A percentile compares a stretch with the other conserved stretches of the same genome.
phyloP scores from a whole-genome alignment of 257 asterid genomes.

The Ajuga chamaepitys region DNA sequence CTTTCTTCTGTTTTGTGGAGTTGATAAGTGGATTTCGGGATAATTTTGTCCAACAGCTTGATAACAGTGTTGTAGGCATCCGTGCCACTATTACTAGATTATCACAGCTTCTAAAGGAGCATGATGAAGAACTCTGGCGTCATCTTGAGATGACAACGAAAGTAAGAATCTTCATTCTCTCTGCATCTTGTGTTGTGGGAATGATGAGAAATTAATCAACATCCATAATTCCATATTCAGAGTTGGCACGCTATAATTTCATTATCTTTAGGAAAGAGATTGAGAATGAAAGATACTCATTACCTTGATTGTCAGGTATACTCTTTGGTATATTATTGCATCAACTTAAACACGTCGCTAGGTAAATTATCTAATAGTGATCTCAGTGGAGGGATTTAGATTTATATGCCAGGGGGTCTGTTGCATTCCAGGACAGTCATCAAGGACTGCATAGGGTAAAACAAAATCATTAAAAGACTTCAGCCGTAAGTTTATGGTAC shows the following conservation, averaged over 20 bases:
- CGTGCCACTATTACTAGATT: constrained; percentile 82
- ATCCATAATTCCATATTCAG: not conserved
- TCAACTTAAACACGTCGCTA: not conserved
- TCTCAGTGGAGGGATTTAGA: not conserved
- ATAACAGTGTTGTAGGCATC: constrained; percentile 93
- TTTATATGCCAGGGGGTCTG: not conserved
- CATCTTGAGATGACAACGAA: constrained; percentile 96
- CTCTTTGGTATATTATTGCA: no score
- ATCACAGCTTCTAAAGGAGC: constrained; percentile 86
- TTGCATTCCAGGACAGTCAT: not conserved
- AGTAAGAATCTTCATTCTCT: constrained; percentile 30
- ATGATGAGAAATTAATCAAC: not conserved
- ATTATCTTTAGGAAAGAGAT: not conserved
- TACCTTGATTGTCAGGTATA: no score
- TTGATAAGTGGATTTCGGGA: constrained; percentile 87
- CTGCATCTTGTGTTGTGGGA: not conserved
- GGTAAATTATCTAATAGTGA: not conserved
- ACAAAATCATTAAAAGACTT: not conserved
- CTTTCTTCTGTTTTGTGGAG: constrained; percentile 98
- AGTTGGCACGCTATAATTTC: not conserved
- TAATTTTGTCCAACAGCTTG: constrained; percentile 93
- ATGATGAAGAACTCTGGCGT: constrained; percentile 99
- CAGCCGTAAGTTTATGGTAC: constrained; percentile 4
- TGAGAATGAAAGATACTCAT: no score
- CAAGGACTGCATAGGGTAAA: not conserved